Base-by-base conservation (phyloP, 768 basidiomycete species). In the Boletus eberwhitei region DNA sequence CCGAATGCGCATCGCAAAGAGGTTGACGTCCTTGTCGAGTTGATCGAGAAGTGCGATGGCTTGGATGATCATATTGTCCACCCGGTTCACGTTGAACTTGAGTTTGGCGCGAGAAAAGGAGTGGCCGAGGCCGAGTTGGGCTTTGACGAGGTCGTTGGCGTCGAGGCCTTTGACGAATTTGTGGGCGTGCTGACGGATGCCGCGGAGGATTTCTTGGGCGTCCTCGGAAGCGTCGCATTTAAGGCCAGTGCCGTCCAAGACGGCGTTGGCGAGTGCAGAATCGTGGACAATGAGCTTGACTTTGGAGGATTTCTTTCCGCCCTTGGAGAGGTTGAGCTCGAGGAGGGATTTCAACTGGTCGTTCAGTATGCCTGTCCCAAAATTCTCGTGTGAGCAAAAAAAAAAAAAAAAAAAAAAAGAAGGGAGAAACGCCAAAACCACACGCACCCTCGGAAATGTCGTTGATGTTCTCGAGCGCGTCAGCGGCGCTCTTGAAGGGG, bases 51-150 rank as follows among this genome's bases (percentile, higher is more conserved):
- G 86, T 5, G 95, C 91, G 69, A 98, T 98, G 55, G 96, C 96
- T 74, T 98, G 96, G 64, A 98, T 98, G 75, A 98, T 98, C 96
- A 98, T 98, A 80, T 98, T 97, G 75, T 97, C 94, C 53, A 91
- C 84, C 49, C 92, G 82, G 79, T 95, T 95, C 51, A 94, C 92
- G 73, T 94, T 95, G 82, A 93, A 98, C 76, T 98, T 98, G 59
- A 98, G 88, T 71, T 98, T 98, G 38, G 95, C 89, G 59, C 96
- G 87, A 22, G 94, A 97, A 77, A 96, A 98, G 4, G 94, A 93
- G 79, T 98, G 96, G 29, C 96, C 96, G 46, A 98, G 81, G 67
- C 96, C 96, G 61, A 98, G 89, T 66, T 98, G 96, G 17, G 96
- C 92, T 66, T 95, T 91, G 55, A 79, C 83, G 61, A 97, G 80